Conservation (phyloP, 106 monocot species). For the Allium fistulosum region DNA sequence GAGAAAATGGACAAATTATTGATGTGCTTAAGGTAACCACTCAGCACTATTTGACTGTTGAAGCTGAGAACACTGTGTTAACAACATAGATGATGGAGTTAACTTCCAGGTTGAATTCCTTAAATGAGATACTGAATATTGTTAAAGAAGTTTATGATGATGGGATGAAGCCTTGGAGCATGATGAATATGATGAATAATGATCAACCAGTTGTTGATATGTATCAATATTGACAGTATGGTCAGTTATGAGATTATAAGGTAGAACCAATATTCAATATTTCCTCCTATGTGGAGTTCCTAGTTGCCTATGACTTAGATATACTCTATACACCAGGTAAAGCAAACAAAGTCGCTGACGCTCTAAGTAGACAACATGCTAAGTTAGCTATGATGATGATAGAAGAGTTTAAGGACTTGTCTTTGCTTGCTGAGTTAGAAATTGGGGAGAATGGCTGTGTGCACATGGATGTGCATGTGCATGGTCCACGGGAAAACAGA, state of each 20-base stretch:
- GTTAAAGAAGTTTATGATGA: slow-evolving; percentile 9
- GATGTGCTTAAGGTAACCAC: slow-evolving; percentile 11
- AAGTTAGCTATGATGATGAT: too few species aligned
- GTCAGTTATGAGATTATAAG: background rate
- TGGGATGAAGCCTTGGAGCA: background rate
- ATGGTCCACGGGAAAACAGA: too few species aligned
- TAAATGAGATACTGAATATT: slow-evolving; percentile 38
- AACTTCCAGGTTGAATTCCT: slow-evolving; percentile 30
- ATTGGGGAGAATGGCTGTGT: too few species aligned
- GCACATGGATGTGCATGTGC: too few species aligned
- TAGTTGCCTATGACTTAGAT: too few species aligned
- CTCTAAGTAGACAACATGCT: too few species aligned
- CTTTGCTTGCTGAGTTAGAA: too few species aligned
- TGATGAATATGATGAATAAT: background rate
- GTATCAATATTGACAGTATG: background rate
- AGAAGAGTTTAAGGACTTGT: too few species aligned
- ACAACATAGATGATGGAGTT: slow-evolving; percentile 50
- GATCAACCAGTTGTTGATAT: background rate
- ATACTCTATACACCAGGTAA: too few species aligned
- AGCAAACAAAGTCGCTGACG: too few species aligned
- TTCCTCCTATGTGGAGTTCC: too few species aligned
- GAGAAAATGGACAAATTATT: slow-evolving; percentile 26
- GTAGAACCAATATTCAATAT: too few species aligned
- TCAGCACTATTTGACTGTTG: slow-evolving; percentile 19
- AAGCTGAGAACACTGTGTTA: slow-evolving; percentile 57